Conservation (phyloP, 2,329 filamentous ascomycete species). For the Hypoxylon sp. region DNA sequence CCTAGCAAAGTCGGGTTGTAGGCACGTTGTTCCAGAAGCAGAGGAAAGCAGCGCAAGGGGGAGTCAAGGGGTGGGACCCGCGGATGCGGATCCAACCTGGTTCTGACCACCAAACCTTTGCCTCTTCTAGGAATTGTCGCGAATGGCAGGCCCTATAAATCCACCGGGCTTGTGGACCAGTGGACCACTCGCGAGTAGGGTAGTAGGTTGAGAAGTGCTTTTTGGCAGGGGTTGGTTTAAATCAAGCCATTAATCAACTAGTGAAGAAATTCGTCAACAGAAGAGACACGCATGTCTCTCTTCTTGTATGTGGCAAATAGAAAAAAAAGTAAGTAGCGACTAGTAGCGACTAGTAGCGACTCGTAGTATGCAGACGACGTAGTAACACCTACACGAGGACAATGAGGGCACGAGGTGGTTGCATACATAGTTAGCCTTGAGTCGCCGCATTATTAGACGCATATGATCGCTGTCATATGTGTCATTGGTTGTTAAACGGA, state of each 20-base stretch:
- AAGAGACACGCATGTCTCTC: slow-evolving; percentile 33
- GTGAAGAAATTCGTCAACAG: slow-evolving; percentile 45
- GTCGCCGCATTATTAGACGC: slow-evolving; percentile 41
- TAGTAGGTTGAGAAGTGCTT: slow-evolving; percentile 47
- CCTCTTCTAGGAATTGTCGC: slow-evolving; percentile 53
- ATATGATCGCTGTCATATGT: slow-evolving; percentile 43
- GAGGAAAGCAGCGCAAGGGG: slow-evolving; percentile 35
- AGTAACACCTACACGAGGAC: slow-evolving; percentile 35
- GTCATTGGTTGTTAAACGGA: slow-evolving; percentile 42
- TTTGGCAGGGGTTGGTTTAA: slow-evolving; percentile 43
- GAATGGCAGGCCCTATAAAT: slow-evolving; percentile 45
- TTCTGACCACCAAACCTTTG: slow-evolving; percentile 43
- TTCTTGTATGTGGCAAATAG: slow-evolving; percentile 33
- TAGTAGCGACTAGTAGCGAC: too few species aligned
- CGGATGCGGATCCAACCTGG: slow-evolving; percentile 36
- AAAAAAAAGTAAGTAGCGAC: too few species aligned
- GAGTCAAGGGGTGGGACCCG: slow-evolving; percentile 28
- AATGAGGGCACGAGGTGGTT: slow-evolving; percentile 44
- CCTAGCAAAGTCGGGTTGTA: slow-evolving; percentile 29
- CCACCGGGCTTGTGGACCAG: slow-evolving; percentile 38
- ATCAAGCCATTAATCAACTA: slow-evolving; percentile 42
- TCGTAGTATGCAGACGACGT: slow-evolving; percentile 31
- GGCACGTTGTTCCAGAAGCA: slow-evolving; percentile 46
- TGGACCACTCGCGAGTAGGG: slow-evolving; percentile 45
- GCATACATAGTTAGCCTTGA: slow-evolving; percentile 42